Conservation (phyloP, 345 rosid species). For the Hibiscus mutabilis region DNA sequence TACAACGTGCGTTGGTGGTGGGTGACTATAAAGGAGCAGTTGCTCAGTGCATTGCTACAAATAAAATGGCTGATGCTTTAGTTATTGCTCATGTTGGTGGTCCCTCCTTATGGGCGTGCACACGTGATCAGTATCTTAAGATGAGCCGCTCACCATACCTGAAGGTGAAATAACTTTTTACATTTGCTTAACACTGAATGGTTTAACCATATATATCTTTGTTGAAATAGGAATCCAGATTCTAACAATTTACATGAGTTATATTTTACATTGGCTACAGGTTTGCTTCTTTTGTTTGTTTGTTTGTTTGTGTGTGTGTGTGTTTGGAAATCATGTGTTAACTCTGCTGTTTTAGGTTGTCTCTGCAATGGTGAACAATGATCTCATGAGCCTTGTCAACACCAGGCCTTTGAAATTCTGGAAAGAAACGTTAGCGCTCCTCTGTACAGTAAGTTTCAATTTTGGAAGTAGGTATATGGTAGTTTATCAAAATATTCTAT, state of each 20-base stretch:
- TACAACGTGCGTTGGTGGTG: slow-evolving; percentile 87
- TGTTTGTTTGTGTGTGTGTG: not conserved
- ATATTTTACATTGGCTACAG: not conserved
- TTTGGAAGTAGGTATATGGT: not conserved
- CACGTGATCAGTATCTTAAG: slow-evolving; percentile 82
- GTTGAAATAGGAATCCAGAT: not conserved
- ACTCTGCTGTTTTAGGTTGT: slow-evolving; percentile 51
- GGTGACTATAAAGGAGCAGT: slow-evolving; percentile 97
- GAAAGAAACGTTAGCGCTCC: slow-evolving; percentile 96
- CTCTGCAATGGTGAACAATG: slow-evolving; percentile 92
- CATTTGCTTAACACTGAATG: not conserved
- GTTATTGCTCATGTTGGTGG: slow-evolving; percentile 97
- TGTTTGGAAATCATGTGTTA: not conserved
- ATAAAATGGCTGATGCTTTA: slow-evolving; percentile 94
- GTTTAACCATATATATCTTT: not conserved
- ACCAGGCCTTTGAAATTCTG: slow-evolving; percentile 78
- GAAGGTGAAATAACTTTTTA: slow-evolving; percentile 41
- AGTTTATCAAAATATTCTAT: not conserved
- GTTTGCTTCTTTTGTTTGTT: not conserved
- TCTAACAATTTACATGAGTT: not conserved
- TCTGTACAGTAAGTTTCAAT: slow-evolving; percentile 66
- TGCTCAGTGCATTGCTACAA: slow-evolving; percentile 69
- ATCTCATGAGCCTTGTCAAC: slow-evolving; percentile 70
- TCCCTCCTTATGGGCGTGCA: slow-evolving; percentile 76
- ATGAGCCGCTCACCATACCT: slow-evolving; percentile 65